Conservation (phyloP, 371 early-diverging fungal species). For the Paraphysoderma sedebokerense region DNA sequence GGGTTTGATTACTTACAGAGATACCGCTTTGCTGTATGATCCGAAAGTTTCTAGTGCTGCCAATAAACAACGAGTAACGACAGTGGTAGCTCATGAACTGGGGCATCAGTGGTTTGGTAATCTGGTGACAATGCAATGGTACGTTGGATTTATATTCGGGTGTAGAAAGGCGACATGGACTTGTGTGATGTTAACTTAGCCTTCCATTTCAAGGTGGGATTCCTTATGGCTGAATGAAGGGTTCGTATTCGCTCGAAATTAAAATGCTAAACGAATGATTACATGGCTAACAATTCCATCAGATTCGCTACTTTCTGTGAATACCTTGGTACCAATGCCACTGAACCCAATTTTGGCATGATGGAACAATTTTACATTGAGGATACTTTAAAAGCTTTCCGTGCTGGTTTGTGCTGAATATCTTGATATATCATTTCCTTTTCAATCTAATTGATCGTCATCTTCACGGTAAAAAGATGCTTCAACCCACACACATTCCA, state of each 20-base stretch:
- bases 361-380: neutral
- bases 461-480: no score
- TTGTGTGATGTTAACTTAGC: neutral
- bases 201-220: conserved; percentile 47
- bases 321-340: neutral
- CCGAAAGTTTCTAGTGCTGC: conserved; percentile 36
- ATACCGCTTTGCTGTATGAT: conserved; percentile 49
- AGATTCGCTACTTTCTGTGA: neutral
- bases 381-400: neutral
- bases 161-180: no score
- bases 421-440: no score
- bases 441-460: no score
- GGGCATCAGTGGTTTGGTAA: conserved; percentile 98
- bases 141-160: neutral
- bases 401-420: no score
- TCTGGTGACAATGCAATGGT: conserved; percentile 69
- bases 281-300: no score
- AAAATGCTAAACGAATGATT: no score
- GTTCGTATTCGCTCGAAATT: conserved; percentile 91
- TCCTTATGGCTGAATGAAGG: conserved; percentile 96
- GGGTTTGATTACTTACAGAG: conserved; percentile 91
- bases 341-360: neutral
- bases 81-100: conserved; percentile 81
- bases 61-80: conserved; percentile 58
- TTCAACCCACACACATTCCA: conserved; percentile 80